Conservation (phyloP, 768 basidiomycete species). For the Roridomyces roridus region DNA sequence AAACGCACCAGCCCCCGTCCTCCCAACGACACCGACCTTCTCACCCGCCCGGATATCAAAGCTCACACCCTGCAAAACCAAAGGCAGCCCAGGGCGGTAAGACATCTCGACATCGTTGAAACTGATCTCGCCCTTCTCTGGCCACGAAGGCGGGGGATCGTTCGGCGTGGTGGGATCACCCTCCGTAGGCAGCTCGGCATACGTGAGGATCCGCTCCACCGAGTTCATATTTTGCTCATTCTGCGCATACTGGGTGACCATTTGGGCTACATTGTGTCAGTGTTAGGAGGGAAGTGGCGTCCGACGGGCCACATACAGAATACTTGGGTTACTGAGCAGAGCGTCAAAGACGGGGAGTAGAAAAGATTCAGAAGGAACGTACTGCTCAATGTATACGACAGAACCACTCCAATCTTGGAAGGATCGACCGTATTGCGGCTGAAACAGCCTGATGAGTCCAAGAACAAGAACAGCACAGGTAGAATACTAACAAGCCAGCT, state of each 20-base stretch:
- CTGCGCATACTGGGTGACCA: slow-evolving; percentile 61
- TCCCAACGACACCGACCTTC: slow-evolving; percentile 60
- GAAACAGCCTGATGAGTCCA: no score
- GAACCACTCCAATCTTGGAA: slow-evolving; percentile 46
- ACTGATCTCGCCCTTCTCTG: slow-evolving; percentile 53
- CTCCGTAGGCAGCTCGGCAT: slow-evolving; percentile 66
- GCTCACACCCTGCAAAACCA: slow-evolving; percentile 64
- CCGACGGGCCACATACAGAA: slow-evolving; percentile 49
- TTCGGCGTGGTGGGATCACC: slow-evolving; percentile 47
- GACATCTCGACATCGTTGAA: slow-evolving; percentile 62
- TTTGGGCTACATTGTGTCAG: slow-evolving; percentile 45
- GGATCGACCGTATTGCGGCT: slow-evolving; percentile 45
- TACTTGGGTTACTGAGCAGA: slow-evolving; percentile 50
- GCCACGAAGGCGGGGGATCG: slow-evolving; percentile 58
- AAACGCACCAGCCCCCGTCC: slow-evolving; percentile 40
- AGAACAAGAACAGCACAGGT: no score
- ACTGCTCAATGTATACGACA: slow-evolving; percentile 52
- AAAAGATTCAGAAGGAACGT: slow-evolving; percentile 27
- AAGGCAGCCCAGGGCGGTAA: slow-evolving; percentile 69
- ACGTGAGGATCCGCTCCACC: slow-evolving; percentile 74
- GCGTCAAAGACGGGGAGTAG: neutral
- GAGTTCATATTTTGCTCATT: slow-evolving; percentile 79
- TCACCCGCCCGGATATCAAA: slow-evolving; percentile 67
- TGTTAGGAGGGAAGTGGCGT: neutral
- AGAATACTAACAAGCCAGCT: slow-evolving; percentile 36